Evolutionary conservation across 225 moss, liverwort and hornwort genomes (phyloP).

Genomic region (Pleurozium schreberi): DNA sequence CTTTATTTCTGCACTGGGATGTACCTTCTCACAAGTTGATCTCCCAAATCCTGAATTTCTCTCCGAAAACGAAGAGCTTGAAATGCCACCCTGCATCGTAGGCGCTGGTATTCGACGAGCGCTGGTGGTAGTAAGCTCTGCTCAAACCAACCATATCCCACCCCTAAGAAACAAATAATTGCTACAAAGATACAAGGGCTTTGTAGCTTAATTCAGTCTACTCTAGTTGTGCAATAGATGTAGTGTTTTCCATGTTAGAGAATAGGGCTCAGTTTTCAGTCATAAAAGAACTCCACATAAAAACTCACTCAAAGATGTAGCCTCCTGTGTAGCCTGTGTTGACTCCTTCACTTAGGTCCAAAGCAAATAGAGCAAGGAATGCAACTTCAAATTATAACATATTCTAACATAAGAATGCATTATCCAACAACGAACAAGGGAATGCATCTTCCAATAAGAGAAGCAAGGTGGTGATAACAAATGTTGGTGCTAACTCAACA

Average conservation of each 20-base stretch:
- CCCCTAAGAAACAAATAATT: not conserved
- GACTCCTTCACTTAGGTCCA: not conserved
- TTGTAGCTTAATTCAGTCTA: not conserved
- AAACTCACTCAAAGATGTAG: not conserved
- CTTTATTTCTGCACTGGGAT: not conserved
- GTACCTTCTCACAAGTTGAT: conserved; percentile 28
- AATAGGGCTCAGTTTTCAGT: not conserved
- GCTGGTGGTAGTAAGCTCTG: conserved; percentile 37
- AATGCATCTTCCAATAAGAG: not conserved
- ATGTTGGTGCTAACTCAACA: not conserved
- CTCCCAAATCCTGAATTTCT: conserved; percentile 28
- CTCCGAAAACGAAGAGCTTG: conserved; percentile 38
- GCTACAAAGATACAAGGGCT: not conserved
- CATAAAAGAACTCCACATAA: not conserved
- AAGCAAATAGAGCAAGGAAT: not conserved
- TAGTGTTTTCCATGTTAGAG: no score
- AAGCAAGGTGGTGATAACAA: not conserved
- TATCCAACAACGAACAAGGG: not conserved
- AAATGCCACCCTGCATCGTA: conserved; percentile 53
- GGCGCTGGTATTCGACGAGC: conserved; percentile 32
- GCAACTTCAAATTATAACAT: not conserved
- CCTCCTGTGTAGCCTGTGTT: not conserved
- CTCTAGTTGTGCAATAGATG: not conserved
- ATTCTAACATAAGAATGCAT: not conserved
- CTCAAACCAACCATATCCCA: not conserved